A percentile compares a stretch with the other conserved stretches of the same genome.
Evolutionary conservation across 108 stramenopile genomes (phyloP).

Genomic region (Nitzschia putrida): DNA sequence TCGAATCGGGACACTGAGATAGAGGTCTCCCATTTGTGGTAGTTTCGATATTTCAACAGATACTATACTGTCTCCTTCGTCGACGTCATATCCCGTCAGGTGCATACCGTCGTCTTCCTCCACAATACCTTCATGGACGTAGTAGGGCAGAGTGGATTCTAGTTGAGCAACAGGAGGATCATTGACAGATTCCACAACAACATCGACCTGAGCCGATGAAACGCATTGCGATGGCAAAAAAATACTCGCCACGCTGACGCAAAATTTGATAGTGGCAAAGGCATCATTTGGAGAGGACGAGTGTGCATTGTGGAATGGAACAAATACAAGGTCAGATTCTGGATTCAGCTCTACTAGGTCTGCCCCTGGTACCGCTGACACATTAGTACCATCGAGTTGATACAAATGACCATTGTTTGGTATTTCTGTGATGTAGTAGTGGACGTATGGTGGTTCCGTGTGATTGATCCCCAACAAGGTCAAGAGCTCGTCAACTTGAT

Average conservation of each 20-base stretch:
- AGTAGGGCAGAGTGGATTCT: slow-evolving; percentile 4
- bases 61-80: slow-evolving; percentile 32
- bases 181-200: slow-evolving; percentile 42
- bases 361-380: neutral
- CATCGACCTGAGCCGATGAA: slow-evolving; percentile 22
- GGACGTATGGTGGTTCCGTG: slow-evolving; percentile 7
- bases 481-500: slow-evolving; percentile 20
- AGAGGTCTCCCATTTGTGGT: slow-evolving; percentile 35
- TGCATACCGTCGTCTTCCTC: slow-evolving; percentile 13
- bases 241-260: slow-evolving; percentile 23
- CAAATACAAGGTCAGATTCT: slow-evolving; percentile 8
- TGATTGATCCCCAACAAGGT: neutral
- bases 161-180: slow-evolving; percentile 43
- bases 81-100: slow-evolving; percentile 45
- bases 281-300: slow-evolving; percentile 21
- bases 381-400: slow-evolving; percentile 2
- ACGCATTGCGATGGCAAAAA: slow-evolving; percentile 26
- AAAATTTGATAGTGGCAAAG: slow-evolving; percentile 38
- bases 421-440: slow-evolving; percentile 23
- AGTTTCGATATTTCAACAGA: slow-evolving; percentile 32
- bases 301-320: slow-evolving; percentile 32
- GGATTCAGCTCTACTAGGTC: neutral
- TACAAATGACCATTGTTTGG: slow-evolving; percentile 27
- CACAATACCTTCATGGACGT: slow-evolving; percentile 26
- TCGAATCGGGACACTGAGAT: slow-evolving; percentile 37